phyloP scores from a whole-genome alignment of 75 land plant species.

The Azolla pinnata region DNA sequence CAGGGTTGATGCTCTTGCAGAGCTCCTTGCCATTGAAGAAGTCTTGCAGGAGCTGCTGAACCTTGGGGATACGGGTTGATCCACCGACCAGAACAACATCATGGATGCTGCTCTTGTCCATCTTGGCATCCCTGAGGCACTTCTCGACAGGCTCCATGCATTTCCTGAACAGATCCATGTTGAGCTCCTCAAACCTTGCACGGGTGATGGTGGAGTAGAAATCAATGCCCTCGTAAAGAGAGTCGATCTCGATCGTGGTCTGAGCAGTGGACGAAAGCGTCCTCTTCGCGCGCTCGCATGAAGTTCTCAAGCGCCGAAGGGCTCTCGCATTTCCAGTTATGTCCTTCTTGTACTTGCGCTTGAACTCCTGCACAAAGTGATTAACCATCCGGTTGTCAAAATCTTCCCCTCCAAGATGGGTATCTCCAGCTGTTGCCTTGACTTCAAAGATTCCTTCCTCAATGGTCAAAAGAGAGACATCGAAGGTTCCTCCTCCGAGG shows the following conservation, averaged over 20 bases:
- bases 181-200: conserved; percentile 34
- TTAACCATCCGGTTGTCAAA: conserved; percentile 26
- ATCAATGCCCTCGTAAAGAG: conserved; percentile 20
- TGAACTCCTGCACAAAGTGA: conserved; percentile 17
- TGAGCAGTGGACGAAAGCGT: conserved; percentile 18
- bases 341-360: conserved; percentile 26
- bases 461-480: conserved; percentile 19
- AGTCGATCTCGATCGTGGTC: conserved; percentile 23
- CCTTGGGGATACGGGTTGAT: conserved; percentile 37
- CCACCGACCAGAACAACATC: conserved; percentile 45
- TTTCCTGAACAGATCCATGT: conserved; percentile 40
- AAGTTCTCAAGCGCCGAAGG: conserved; percentile 12
- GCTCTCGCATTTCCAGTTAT: conserved; percentile 19
- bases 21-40: conserved; percentile 55
- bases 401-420: conserved; percentile 24
- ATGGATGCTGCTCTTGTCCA: conserved; percentile 31
- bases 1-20: conserved; percentile 49
- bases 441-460: conserved; percentile 15
- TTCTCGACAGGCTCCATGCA: conserved; percentile 54
- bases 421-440: conserved; percentile 29
- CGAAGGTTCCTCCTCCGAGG: conserved; percentile 23
- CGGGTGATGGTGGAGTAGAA: conserved; percentile 21
- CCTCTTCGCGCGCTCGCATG: conserved; percentile 30
- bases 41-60: conserved; percentile 39
- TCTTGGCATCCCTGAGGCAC: conserved; percentile 39